These are phyloP conservation scores for Juncus inflexus DNA, from an alignment of 176 grass and related monocot genomes.

Conservation along the genomic window DNA sequence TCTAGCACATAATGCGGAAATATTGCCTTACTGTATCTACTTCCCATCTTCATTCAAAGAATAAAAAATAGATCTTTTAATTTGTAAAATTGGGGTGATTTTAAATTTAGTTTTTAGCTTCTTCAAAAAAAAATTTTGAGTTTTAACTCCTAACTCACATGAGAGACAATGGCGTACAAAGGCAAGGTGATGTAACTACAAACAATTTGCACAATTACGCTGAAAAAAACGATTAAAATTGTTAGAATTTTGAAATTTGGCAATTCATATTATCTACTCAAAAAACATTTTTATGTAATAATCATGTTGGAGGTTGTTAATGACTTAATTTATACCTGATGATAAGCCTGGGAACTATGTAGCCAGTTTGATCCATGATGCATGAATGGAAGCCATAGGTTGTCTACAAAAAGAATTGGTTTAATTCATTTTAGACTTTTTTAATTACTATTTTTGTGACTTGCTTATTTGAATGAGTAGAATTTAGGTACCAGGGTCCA, in stretches of 20 bases:
- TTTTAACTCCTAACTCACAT: constrained; percentile 41
- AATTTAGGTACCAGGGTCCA: constrained; percentile 50
- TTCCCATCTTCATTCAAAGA: constrained; percentile 58
- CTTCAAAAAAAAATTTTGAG: not conserved
- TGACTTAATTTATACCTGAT: constrained; percentile 34
- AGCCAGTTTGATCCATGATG: constrained; percentile 45
- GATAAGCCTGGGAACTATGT: constrained; percentile 40
- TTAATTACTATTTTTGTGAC: not conserved
- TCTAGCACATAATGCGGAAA: constrained; percentile 54
- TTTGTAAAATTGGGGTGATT: not conserved
- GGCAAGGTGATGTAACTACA: constrained; percentile 76
- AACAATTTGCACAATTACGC: constrained; percentile 51
- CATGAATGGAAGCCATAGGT: constrained; percentile 47
- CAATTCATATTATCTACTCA: not conserved
- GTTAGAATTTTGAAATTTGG: not conserved
- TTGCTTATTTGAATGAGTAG: too few species aligned
- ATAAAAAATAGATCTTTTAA: not conserved
- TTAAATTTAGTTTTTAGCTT: not conserved
- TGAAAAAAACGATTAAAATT: constrained; percentile 22
- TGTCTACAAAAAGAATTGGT: constrained; percentile 27
- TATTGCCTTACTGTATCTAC: constrained; percentile 59
- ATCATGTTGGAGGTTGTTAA: not conserved
- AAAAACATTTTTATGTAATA: not conserved
- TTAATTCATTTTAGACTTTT: not conserved
- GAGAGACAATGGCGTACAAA: constrained; percentile 75